A percentile compares a stretch with the other conserved stretches of the same genome.
Conservation (phyloP, 495 filamentous ascomycete species). For the Ramalina intermedia region DNA sequence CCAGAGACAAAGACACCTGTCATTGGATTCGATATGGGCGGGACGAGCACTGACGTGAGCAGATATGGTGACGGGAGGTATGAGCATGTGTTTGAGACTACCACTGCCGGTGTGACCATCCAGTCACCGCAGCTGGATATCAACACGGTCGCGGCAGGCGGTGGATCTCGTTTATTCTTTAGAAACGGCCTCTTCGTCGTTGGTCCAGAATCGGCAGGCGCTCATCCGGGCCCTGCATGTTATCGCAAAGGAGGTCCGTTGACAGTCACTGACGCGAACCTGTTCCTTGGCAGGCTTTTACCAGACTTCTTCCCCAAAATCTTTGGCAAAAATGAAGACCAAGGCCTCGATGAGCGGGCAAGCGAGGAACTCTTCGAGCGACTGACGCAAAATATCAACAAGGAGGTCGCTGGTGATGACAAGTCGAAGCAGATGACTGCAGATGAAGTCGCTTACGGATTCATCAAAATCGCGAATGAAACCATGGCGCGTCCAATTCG, state of each 20-base stretch:
- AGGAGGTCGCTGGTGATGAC: slow-evolving; percentile 30
- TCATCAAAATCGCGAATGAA: slow-evolving; percentile 89
- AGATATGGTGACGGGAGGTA: slow-evolving; percentile 78
- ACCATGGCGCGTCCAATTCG: slow-evolving; percentile 90
- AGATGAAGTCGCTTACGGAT: slow-evolving; percentile 84
- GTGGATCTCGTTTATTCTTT: slow-evolving; percentile 80
- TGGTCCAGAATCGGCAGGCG: slow-evolving; percentile 83
- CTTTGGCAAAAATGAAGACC: slow-evolving; percentile 82
- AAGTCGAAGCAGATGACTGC: slow-evolving; percentile 58
- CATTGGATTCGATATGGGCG: slow-evolving; percentile 96
- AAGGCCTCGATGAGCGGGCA: slow-evolving; percentile 65
- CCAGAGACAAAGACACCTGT: slow-evolving; percentile 72
- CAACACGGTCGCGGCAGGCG: slow-evolving; percentile 92
- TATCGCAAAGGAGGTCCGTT: slow-evolving; percentile 89
- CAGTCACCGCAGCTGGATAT: slow-evolving; percentile 94
- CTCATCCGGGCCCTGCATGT: slow-evolving; percentile 86
- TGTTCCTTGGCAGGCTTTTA: slow-evolving; percentile 73
- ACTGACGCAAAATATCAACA: slow-evolving; percentile 64
- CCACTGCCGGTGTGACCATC: slow-evolving; percentile 87
- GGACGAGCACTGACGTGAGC: slow-evolving; percentile 90
- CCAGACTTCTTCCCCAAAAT: slow-evolving; percentile 97
- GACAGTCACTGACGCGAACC: slow-evolving; percentile 87
- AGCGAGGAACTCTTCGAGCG: slow-evolving; percentile 66
- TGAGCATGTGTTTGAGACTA: slow-evolving; percentile 96
- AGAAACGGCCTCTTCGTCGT: slow-evolving; percentile 93